phyloP scores from a whole-genome alignment of 345 rosid genomes.

The Trapa incisa region DNA sequence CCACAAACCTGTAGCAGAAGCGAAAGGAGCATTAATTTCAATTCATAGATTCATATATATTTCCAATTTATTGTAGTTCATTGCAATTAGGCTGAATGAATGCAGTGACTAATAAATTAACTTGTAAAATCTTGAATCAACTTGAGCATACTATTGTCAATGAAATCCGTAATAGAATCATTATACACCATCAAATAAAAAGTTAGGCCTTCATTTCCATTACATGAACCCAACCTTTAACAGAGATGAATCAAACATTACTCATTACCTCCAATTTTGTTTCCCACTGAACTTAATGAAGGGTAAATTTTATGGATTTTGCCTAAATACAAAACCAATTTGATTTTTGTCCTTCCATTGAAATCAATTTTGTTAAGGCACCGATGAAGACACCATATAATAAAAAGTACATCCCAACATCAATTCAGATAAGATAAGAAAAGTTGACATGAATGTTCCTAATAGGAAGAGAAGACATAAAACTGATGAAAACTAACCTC shows the following conservation, averaged over 20 bases:
- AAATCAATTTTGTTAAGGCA: neutral
- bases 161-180: neutral
- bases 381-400: neutral
- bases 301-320: neutral
- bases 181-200: neutral
- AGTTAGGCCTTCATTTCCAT: neutral
- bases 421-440: neutral
- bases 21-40: neutral
- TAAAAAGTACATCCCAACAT: neutral
- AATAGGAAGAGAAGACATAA: neutral
- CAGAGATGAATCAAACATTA: neutral
- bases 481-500: slow-evolving; percentile 35
- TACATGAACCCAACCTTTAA: neutral
- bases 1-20: slow-evolving; percentile 66
- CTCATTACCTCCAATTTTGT: neutral
- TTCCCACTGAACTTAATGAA: too few relatives aligned
- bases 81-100: neutral
- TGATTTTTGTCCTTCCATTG: neutral
- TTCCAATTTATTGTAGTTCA: neutral
- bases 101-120: too few relatives aligned
- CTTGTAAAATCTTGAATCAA: too few relatives aligned
- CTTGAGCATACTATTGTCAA: neutral
- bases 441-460: neutral
- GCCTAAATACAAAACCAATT: neutral
- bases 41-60: neutral